Evolutionary conservation across 129 eudicot genomes (phyloP).

Genomic region (Pittosporum tobira): DNA sequence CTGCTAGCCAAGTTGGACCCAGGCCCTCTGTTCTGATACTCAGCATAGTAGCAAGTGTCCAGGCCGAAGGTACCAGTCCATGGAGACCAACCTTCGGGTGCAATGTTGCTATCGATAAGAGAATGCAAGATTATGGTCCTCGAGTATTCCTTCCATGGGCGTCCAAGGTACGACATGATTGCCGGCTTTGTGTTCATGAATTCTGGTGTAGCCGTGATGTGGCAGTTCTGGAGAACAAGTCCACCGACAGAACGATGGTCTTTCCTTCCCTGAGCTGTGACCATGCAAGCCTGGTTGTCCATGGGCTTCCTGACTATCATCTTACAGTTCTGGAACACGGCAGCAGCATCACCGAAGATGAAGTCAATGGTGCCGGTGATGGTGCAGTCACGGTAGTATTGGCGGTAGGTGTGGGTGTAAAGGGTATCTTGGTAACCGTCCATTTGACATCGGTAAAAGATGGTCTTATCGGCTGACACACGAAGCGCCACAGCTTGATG

Average conservation of each 20-base stretch:
- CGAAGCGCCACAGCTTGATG: constrained; percentile 65
- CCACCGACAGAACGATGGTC: constrained; percentile 10
- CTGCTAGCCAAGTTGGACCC: no score
- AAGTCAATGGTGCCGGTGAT: constrained; percentile 54
- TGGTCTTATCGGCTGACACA: constrained; percentile 31
- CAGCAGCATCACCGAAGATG: no score
- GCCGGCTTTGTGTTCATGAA: constrained; percentile 4
- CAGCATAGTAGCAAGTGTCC: constrained; percentile 25
- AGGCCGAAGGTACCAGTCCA: constrained; percentile 18
- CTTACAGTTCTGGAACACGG: no score
- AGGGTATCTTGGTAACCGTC: no score
- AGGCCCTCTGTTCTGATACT: no score
- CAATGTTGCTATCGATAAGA: constrained; percentile 20
- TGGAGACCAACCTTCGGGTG: no score
- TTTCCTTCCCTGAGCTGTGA: constrained; percentile 21
- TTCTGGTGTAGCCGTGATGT: constrained; percentile 14
- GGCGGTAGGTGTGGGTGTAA: no score
- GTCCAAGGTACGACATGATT: constrained; percentile 7
- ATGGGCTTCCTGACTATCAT: no score
- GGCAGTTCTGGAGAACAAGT: constrained; percentile 33
- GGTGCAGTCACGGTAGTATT: no score
- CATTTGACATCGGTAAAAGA: constrained; percentile 32
- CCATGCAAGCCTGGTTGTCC: no score
- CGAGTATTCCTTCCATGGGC: no score
- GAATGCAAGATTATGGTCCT: constrained; percentile 47